Evolutionary conservation across 2,329 filamentous ascomycete genomes (phyloP).

Genomic region (Aspergillus costaricaensis): DNA sequence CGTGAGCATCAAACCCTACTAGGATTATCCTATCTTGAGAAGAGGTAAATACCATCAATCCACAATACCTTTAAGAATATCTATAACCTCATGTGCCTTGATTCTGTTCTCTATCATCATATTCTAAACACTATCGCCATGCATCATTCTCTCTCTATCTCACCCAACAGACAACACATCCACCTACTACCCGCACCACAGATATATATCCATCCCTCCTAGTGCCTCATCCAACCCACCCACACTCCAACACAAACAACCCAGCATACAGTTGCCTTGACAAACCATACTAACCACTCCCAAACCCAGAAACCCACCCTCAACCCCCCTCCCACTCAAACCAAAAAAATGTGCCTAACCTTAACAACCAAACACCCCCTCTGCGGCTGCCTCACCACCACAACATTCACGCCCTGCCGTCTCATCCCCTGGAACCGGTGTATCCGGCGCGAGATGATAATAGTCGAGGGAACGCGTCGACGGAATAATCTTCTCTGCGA

Average conservation of each 20-base stretch:
- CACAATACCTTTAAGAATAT: not conserved
- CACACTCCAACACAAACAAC: too few relatives aligned
- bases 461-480: not conserved
- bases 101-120: not conserved
- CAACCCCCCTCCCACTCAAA: not conserved
- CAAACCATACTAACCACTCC: not conserved
- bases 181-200: too few relatives aligned
- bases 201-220: too few relatives aligned
- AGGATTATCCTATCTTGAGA: not conserved
- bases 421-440: not conserved
- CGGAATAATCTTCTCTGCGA: too few relatives aligned
- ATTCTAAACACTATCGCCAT: too few relatives aligned
- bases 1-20: constrained; percentile 8
- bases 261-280: too few relatives aligned
- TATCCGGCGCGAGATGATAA: not conserved
- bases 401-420: not conserved
- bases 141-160: too few relatives aligned
- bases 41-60: not conserved
- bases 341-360: constrained; percentile 23
- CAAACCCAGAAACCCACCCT: too few relatives aligned
- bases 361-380: constrained; percentile 21
- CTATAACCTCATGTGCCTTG: too few relatives aligned
- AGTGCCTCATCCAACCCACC: too few relatives aligned
- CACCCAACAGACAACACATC: too few relatives aligned
- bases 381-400: constrained; percentile 26